Base-by-base conservation (phyloP, 2,329 filamentous ascomycete genomes). In the Intubia oerlemansii region DNA sequence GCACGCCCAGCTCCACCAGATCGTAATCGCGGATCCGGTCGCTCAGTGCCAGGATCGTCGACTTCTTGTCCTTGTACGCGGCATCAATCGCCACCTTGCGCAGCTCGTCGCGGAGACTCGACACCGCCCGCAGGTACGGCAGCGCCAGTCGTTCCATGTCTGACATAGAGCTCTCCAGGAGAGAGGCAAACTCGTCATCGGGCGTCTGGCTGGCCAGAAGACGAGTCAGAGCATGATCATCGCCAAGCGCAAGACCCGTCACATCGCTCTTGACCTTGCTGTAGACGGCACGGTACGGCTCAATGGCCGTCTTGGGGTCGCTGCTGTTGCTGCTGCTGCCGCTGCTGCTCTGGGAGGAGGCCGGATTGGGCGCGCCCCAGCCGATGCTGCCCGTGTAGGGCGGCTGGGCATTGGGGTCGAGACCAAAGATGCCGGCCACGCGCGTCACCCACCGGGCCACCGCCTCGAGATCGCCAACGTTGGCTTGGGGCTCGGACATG, bases 311-410 rank as follows among this genome's bases (percentile, higher is more conserved):
- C 24, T 30, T 15, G 8, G 34, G 32, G 17, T 36, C 36, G 10
- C 30, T 28, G 26, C 5, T 11, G 8, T 11, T 7, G 4, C 12
- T 7, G 11, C 19, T 11, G 8, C 7, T 21, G n/a, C n/a, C n/a
- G 20, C 12, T 11, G 24, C 12, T 15, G 23, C 29, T 7, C 17
- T 2, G 23, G n/a, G 17, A n/a, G 10, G 50, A 50, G 18, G 61
- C 52, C 1, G 68, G 65, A 21, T 76, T 63, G 26, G 71, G 65
- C 28, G 71, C 57, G 17, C 71, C 71, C 71, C 71, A 77, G 24
- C 67, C 71, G 11, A 24, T 27, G 19, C 49, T 45, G 12, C 46
- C 44, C 6, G 42, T 33, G 25, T 57, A 48, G 15, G 48, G 48
- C 21, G 49, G 44, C 36, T 51, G 35, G 11, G 41, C 48, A 4